Base-by-base conservation (phyloP, 352 stramenopile species). In the Phytophthora cryptogea region DNA sequence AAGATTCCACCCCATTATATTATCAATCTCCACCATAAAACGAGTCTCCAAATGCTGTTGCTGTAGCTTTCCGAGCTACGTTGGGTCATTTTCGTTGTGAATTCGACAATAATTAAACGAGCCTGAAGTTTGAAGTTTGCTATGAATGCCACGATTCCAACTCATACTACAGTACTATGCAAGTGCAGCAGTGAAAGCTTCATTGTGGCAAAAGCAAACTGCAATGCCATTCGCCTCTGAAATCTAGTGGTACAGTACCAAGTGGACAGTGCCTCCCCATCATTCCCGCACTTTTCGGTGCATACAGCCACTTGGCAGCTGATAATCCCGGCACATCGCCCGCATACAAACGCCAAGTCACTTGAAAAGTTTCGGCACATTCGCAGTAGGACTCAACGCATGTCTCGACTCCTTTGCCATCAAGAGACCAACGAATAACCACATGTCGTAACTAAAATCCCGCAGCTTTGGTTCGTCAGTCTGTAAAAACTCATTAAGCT, bases 221-320 rank as follows among this genome's bases (percentile, higher is more conserved):
- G 11, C 10, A 37, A 36, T 36, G 9, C 32, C 11, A 36, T n/a
- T 11, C 13, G 31, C 31, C 4, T 5, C 31, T 8, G 13, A 8
- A 36, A 36, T 36, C 31, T 10, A 36, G 31, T 36, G 31, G 31
- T 1, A 11, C 36, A 41, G 20, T 23, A 23, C 20, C 20, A 41
- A 41, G 36, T 41, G 36, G 36, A 41, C 36, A 41, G 36, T 41
- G 36, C 36, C 36, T 20, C 36, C 36, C 14, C 36, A 41, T 23
- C 33, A 35, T 35, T 5, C 8, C n/a, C n/a, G n/a, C n/a, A 23
- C 20, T 23, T 23, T 23, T 23, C 20, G 20, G 20, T 23, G 20
- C 20, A 23, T 23, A 23, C 20, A 23, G 20, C 20, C 20, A 23
- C 20, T 23, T 23, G 20, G 20, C 20, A 23, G 1, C 32, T 37